A percentile compares a stretch with the other conserved stretches of the same genome.
These are phyloP conservation scores for Fraxinus baroniana DNA, from an alignment of 305 asterid species.

Conservation along the genomic window DNA sequence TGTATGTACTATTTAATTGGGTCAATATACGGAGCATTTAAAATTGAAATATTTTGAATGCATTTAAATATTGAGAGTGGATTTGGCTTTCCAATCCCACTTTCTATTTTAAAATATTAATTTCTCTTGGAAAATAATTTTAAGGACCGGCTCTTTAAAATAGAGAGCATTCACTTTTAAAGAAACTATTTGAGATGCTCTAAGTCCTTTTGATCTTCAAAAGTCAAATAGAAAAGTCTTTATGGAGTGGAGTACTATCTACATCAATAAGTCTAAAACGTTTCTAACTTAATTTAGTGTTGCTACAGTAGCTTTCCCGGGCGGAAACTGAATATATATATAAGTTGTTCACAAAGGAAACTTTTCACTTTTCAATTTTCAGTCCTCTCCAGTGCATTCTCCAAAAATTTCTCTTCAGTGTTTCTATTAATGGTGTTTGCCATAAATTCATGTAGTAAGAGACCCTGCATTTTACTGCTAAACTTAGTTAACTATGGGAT, in stretches of 20 bases:
- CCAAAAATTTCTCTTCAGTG: background rate
- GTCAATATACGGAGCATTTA: background rate
- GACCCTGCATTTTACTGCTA: background rate
- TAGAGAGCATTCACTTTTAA: background rate
- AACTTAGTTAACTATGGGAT: background rate
- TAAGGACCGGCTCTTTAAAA: background rate
- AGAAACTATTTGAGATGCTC: background rate
- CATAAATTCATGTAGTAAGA: background rate
- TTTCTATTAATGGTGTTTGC: background rate
- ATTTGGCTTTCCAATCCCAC: background rate
- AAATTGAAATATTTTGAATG: background rate
- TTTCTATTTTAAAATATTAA: background rate
- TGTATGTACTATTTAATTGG: background rate
- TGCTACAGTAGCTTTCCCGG: background rate
- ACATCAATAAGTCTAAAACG: background rate
- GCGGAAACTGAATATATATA: background rate
- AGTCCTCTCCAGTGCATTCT: background rate
- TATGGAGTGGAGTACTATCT: background rate
- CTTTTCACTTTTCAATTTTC: background rate
- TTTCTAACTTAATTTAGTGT: background rate
- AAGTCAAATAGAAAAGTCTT: background rate
- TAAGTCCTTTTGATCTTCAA: background rate
- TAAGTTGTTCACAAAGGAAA: background rate
- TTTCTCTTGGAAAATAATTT: background rate
- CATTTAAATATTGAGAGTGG: background rate